Evolutionary conservation across 306 rosid genomes (phyloP), one percentile per base, ranked within the genome.

Genomic region (Luffa aegyptiaca): DNA sequence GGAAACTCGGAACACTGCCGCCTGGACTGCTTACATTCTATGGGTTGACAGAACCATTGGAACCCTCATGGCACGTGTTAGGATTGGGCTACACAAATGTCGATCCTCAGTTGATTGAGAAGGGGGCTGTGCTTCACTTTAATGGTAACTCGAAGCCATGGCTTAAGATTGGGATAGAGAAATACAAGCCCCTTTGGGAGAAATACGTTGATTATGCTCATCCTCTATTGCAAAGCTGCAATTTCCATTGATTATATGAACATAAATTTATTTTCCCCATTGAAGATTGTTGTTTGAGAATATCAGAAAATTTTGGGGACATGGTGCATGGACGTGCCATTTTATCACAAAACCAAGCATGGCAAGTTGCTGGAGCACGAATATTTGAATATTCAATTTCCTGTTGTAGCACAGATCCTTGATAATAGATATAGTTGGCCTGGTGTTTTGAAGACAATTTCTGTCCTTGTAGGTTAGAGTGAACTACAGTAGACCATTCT

Each of bases 131-230:
- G 11, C 86, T 90, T 49, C 95, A 90, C 82, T 90, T 89, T 80
- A 90, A 90, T 48, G 95, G 95, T 26, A 90, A 90, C 85, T 89
- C 92, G 44, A 90, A 90, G 78, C 95, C 95, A 1, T 90, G 95
- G 95, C 83, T 90, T 82, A 90, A 90, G 88, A 90, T 90, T 85
- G 95, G 90, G 48, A 87, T 90, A n/a, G 95, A 90, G 49, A 90
- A 89, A 83, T 90, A 89, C 88, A 90, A 87, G 84, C 95, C 88
- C 36, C 78, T 90, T 11, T 90, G 95, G 95, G 95, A 90, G 81
- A 90, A 83, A 82, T 84, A 83, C 72, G 85, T 90, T 18, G 92
- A 89, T 62, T 90, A 90, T 84, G 86, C 90, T 37, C 92, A 90
- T 87, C 87, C 89, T 51, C 82, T 90, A 46, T 70, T 90, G 85